Evolutionary conservation across 2,329 filamentous ascomycete species (phyloP), one percentile per base, ranked within the genome.

Genomic region (Akanthomyces lecanii): DNA sequence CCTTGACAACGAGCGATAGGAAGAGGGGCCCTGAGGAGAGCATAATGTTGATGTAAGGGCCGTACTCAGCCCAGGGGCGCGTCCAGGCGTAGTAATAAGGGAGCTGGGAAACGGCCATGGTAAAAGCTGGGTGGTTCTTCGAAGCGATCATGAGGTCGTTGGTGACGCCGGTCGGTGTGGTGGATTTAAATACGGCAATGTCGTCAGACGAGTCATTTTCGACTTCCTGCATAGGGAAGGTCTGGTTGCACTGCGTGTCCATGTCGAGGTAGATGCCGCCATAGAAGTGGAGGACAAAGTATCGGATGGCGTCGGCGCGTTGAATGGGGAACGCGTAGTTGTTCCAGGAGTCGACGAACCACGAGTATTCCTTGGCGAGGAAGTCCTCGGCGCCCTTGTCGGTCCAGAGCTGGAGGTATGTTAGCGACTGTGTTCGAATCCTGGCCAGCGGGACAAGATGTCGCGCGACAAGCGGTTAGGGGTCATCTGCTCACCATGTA

Each of bases 71-170:
- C 89, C 89, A 93, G 66, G 84, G 84, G 64, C 85, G 82, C 23
- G 72, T 74, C 36, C 71, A 65, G 71, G 90, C 82, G 74, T 90
- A 91, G 61, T 81, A 79, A 48, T 65, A 54, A 63, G 85, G 81
- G n/a, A 93, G 78, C 14, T 82, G 80, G 66, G 89, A 82, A 68
- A 91, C 89, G 45, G 89, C 86, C 55, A 82, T 80, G 57, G 87
- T 78, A 79, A 92, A 92, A 78, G 91, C 91, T 0, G 89, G 89
- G 69, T 93, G 90, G 65, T 86, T 82, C 0, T 88, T 85, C 0
- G 90, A 81, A 18, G 89, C 78, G 55, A 89, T 89, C 89, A 93
- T 92, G 47, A 87, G 88, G 70, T 93, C 90, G 77, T 93, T 93
- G 67, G 87, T 90, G 68, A 93, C 90, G 66, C 90, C 90, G 1